Evolutionary conservation across 208 protist species (phyloP).

Genomic region (Acanthamoeba sp.): DNA sequence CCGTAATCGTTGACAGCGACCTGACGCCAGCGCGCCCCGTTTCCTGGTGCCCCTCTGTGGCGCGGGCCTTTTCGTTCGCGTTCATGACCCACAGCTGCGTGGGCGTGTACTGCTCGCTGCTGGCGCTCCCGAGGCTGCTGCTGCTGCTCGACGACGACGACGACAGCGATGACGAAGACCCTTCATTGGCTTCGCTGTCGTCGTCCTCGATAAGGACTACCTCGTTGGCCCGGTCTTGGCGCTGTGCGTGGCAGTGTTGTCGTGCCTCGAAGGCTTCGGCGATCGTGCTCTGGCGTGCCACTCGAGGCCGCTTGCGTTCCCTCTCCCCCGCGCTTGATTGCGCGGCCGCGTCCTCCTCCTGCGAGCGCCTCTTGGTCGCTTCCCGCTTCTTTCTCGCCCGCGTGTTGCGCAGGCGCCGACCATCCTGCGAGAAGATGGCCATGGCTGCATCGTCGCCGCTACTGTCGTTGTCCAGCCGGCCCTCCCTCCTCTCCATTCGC

Average conservation of each 20-base stretch:
- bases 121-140: background rate
- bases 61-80: background rate
- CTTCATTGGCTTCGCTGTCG: background rate
- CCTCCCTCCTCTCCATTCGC: background rate
- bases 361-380: background rate
- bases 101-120: conserved; percentile 38
- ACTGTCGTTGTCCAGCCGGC: background rate
- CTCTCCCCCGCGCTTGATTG: background rate
- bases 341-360: background rate
- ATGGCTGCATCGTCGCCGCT: background rate
- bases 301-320: background rate
- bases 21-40: background rate
- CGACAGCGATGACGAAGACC: too few relatives aligned
- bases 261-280: background rate
- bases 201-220: conserved; percentile 2
- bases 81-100: conserved; percentile 32
- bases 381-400: background rate
- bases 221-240: background rate
- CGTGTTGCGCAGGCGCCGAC: conserved; percentile 19
- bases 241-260: background rate
- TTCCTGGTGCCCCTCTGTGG: background rate
- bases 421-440: conserved; percentile 31
- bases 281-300: conserved; percentile 21
- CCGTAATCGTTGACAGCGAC: background rate
- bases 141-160: background rate